Base-by-base conservation (phyloP, 352 stramenopile species). In the Phytophthora fragariaefolia region DNA sequence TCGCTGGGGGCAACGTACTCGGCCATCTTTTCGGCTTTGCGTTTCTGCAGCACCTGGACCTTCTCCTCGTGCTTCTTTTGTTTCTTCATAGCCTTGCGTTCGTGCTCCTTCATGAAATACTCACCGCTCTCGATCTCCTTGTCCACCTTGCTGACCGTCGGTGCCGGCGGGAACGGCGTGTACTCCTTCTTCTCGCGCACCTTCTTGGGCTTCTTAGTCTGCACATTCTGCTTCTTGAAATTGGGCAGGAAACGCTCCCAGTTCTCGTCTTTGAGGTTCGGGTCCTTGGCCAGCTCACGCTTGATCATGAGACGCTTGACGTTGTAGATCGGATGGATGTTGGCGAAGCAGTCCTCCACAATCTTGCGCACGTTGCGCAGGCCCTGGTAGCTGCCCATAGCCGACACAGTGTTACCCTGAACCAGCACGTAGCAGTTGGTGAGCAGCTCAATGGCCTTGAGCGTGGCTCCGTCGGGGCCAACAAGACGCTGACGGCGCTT, bases 261-360 rank as follows among this genome's bases (percentile, higher is more conserved):
- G 78, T 99, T 97, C 76, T 99, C 97, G 46, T 95, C 86, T 66
- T 92, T 79, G 9, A 99, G 84, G 58, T 97, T 97, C 15, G 96
- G 95, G 80, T 99, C 98, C 75, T 99, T 99, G 15, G 92, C 95
- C n/a, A 99, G 80, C 79, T 99, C 98, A 34, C 96, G 92, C 80
- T 99, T 98, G 78, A 99, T 99, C 98, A 99, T 99, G 20, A 99
- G 81, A n/a, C 96, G 97, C 85, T 99, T 99, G 60, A 99, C 98
- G 71, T 99, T 98, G 89, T 99, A 99, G 56, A 99, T 98, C 28
- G 98, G 98, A 73, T 99, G 98, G 42, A 99, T 96, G 77, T 99
- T 99, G n/a, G 98, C 95, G 74, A 99, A 99, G 76, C 97, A 99
- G 74, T 99, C 98, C 62, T 99, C 81, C 18, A 99, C 93, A 32